Percentiles rank a stretch among this genome's conserved stretches.
Conservation (phyloP, 2,329 filamentous ascomycete genomes). For the Pseudonectria foliicola region DNA sequence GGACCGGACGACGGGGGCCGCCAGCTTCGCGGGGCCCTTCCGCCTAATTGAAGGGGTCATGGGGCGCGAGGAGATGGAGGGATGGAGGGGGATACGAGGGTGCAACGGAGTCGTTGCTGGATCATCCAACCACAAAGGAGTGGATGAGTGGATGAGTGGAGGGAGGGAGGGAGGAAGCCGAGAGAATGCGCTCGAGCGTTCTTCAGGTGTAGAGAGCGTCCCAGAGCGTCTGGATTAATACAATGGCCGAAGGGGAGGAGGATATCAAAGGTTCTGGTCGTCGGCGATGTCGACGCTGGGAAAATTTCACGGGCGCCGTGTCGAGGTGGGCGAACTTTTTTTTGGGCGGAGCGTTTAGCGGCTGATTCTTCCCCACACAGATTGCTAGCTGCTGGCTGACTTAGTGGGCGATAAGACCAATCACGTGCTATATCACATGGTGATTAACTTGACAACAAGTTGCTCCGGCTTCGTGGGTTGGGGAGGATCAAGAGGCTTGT, state of each 20-base stretch:
- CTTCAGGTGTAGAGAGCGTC: conserved; percentile 1
- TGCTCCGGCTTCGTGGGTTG: too few species aligned
- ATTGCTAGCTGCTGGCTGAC: conserved; percentile 11
- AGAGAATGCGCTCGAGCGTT: background rate
- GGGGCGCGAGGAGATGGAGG: conserved; percentile 2
- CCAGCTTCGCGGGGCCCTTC: conserved; percentile 52
- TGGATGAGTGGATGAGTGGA: conserved; percentile 6
- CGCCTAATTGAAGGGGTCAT: conserved; percentile 52
- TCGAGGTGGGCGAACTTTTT: conserved; percentile 27
- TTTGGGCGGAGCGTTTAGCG: conserved; percentile 16
- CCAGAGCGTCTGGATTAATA: conserved; percentile 2
- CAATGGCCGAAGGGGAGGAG: background rate
- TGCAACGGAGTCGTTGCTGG: background rate
- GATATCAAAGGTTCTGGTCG: conserved; percentile 15
- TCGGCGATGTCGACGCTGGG: conserved; percentile 13
- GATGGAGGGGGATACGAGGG: background rate
- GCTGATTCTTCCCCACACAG: conserved; percentile 13
- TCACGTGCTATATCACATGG: conserved; percentile 15
- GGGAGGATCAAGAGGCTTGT: too few species aligned
- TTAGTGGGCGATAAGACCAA: conserved; percentile 15
- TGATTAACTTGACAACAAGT: background rate
- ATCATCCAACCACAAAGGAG: background rate
- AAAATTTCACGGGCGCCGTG: conserved; percentile 28
- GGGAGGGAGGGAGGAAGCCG: conserved; percentile 7
- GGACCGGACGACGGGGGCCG: conserved; percentile 46